Evolutionary conservation across 2,329 filamentous ascomycete genomes (phyloP).

Genomic region (Talaromyces pinophilus): DNA sequence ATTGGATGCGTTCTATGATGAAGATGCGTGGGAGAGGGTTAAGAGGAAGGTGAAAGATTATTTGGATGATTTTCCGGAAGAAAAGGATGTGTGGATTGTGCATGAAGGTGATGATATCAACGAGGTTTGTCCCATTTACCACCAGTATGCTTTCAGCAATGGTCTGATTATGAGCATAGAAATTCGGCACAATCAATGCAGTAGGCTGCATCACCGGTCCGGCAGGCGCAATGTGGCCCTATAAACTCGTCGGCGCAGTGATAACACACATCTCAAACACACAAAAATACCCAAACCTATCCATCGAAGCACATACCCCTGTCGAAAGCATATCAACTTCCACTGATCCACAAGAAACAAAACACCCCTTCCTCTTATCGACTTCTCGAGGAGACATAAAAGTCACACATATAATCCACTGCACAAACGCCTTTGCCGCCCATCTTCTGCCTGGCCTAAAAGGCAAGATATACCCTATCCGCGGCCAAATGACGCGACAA

Average conservation of each 20-base stretch:
- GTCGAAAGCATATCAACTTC: conserved; percentile 27
- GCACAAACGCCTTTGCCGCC: conserved; percentile 46
- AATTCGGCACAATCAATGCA: conserved; percentile 25
- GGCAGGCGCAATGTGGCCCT: conserved; percentile 41
- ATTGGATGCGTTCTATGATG: conserved; percentile 23
- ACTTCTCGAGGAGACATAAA: conserved; percentile 42
- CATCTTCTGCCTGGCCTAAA: conserved; percentile 46
- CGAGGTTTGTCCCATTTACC: conserved; percentile 24
- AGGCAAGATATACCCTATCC: conserved; percentile 42
- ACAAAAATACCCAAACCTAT: conserved; percentile 30
- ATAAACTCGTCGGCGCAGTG: conserved; percentile 37
- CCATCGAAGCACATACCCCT: conserved; percentile 37
- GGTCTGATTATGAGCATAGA: conserved; percentile 6
- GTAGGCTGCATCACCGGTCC: conserved; percentile 30
- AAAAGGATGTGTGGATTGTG: conserved; percentile 19
- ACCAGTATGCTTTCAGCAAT: conserved; percentile 10
- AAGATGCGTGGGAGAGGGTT: conserved; percentile 16
- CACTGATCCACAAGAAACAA: background rate
- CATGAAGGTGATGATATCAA: conserved; percentile 24
- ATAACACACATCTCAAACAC: conserved; percentile 28
- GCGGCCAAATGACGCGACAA: conserved; percentile 50
- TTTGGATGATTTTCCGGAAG: conserved; percentile 24
- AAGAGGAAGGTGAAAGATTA: conserved; percentile 16
- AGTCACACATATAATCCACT: conserved; percentile 43
- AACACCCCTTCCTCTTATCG: conserved; percentile 33